Evolutionary conservation across 2,329 filamentous ascomycete genomes (phyloP).

Genomic region (Colletotrichum tamarilloi): DNA sequence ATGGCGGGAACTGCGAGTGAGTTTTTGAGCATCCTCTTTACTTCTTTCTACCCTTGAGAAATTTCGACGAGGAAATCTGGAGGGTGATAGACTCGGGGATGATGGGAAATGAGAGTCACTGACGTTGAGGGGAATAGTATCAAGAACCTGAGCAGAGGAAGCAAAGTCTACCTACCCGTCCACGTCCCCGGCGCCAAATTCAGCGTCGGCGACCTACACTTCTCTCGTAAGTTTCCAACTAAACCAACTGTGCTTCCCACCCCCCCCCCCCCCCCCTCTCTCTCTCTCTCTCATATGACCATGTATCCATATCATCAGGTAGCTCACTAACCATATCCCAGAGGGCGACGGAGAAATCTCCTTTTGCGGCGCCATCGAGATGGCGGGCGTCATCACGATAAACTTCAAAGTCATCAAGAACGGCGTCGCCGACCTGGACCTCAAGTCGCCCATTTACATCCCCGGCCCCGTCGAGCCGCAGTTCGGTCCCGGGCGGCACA

Average conservation of each 20-base stretch:
- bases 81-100: background rate
- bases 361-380: constrained; percentile 92
- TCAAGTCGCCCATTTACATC: constrained; percentile 87
- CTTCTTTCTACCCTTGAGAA: no score
- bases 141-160: constrained; percentile 84
- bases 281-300: background rate
- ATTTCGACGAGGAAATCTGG: background rate
- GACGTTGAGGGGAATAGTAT: constrained; percentile 55
- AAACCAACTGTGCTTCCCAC: background rate
- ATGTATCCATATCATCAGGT: background rate
- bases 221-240: constrained; percentile 64
- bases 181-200: constrained; percentile 91
- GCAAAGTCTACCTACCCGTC: constrained; percentile 87
- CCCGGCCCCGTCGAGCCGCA: constrained; percentile 90
- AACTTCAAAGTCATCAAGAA: constrained; percentile 90
- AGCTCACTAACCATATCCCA: constrained; percentile 36
- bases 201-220: constrained; percentile 88
- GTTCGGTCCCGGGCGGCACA: constrained; percentile 83
- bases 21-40: constrained; percentile 21
- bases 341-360: constrained; percentile 92
- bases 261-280: no score
- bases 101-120: constrained; percentile 7
- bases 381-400: constrained; percentile 91
- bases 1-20: constrained; percentile 87
- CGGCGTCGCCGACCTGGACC: constrained; percentile 77